Conservation (phyloP, 345 rosid species). For the Brassica napus region Da-Ae NC_063440.1:27287001-27287500, state of each 20-base stretch:
- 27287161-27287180: constrained; percentile 57
- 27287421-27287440: constrained; percentile 6
- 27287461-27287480: not conserved
- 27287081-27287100: not conserved
- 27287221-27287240: constrained; percentile 60
- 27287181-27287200: constrained; percentile 59
- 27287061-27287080: not conserved
- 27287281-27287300: constrained; percentile 55
- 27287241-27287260: constrained; percentile 67
- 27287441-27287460: constrained; percentile 17
- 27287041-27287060: not conserved
- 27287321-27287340: constrained; percentile 7
- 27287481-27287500: not conserved
- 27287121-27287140: constrained; percentile 56
- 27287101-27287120: constrained; percentile 37
- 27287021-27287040: not conserved
- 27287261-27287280: constrained; percentile 59
- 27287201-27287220: constrained; percentile 62
- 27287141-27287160: constrained; percentile 55
- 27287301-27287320: constrained; percentile 41
- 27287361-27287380: not conserved
- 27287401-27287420: not conserved
- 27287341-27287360: not conserved
- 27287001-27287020: constrained; percentile 7
- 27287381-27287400: constrained; percentile 3